Evolutionary conservation across 2,329 filamentous ascomycete genomes (phyloP), one percentile per base, ranked within the genome.

Genomic region (Trichoderma citrinoviride): DNA sequence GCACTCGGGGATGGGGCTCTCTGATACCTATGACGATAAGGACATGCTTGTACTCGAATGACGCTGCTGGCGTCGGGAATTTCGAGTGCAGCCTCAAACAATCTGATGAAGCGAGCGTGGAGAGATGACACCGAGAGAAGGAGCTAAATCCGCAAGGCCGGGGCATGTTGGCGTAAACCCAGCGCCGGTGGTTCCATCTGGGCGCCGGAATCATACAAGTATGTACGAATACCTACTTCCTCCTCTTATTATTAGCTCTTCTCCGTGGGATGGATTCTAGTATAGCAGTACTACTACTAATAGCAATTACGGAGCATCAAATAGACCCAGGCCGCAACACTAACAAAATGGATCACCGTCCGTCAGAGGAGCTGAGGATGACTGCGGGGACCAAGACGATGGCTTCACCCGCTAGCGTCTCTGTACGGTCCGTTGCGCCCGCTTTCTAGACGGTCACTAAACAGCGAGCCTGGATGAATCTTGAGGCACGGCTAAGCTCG

Each of bases 361-460:
- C 53, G 49, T 37, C 33, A 12, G 33, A 37, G 58, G 46, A 46
- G 61, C 61, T 64, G 61, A 37, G 3, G 33, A 64, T 57, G 53
- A 50, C 52, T 62, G 49, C 58, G 58, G 58, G 58, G 61, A 52
- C 54, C 61, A 64, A 37, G 61, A 44, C 41, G 49, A 62, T 62
- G 49, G 49, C 47, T 44, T 61, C 57, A 52, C 14, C 41, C 54
- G 47, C 54, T 65, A 65, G 62, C 62, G 62, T 53, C 54, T 57
- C 55, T 58, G 15, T 40, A 41, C 62, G 62, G 62, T 65, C 62
- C 62, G 62, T 65, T 65, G 62, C 62, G 62, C 62, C 62, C 62
- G 62, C 57, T 61, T 52, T 3, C 33, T 57, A 44, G 50, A 41
- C 44, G 52, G 53, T 52, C n/a, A 19, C 47, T 65, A 53, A 25